Percentiles rank a stretch among this genome's conserved stretches.
Evolutionary conservation across 2,329 filamentous ascomycete species (phyloP).

Genomic region (Didymella arachidicola): DNA sequence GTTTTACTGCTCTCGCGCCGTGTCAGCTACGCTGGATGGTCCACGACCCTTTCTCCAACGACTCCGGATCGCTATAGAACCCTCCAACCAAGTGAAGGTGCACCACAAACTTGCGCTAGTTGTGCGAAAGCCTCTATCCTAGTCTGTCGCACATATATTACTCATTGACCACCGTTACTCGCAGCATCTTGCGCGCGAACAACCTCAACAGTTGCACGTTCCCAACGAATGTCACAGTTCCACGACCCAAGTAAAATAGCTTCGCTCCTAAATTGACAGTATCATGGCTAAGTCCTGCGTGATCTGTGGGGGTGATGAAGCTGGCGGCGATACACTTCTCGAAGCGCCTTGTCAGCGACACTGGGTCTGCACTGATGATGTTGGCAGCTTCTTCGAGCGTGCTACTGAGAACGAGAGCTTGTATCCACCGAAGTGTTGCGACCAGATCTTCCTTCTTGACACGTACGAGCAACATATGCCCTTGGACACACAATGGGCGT

Average conservation of each 20-base stretch:
- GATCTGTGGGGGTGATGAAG: constrained; percentile 35
- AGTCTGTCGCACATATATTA: neutral
- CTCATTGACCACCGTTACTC: neutral
- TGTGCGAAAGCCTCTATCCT: neutral
- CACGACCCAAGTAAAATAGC: neutral
- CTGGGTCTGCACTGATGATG: constrained; percentile 36
- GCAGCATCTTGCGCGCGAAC: neutral
- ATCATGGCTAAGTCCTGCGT: constrained; percentile 29
- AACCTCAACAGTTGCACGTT: neutral
- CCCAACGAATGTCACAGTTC: constrained; percentile 1
- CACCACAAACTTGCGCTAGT: neutral
- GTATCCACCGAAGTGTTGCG: constrained; percentile 43
- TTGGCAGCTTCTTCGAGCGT: constrained; percentile 34
- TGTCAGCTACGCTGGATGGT: neutral
- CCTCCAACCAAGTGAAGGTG: neutral
- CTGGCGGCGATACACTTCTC: constrained; percentile 25
- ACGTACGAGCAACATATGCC: constrained; percentile 34
- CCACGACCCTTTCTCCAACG: neutral
- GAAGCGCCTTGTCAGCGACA: constrained; percentile 34
- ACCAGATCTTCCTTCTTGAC: constrained; percentile 31
- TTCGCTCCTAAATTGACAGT: neutral
- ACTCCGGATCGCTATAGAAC: neutral
- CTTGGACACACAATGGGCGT: constrained; percentile 31
- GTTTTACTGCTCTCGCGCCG: neutral
- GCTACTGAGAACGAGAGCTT: constrained; percentile 39